Evolutionary conservation across 2,329 filamentous ascomycete genomes (phyloP), one percentile per base, ranked within the genome.

Genomic region (Ramularia endophylla): DNA sequence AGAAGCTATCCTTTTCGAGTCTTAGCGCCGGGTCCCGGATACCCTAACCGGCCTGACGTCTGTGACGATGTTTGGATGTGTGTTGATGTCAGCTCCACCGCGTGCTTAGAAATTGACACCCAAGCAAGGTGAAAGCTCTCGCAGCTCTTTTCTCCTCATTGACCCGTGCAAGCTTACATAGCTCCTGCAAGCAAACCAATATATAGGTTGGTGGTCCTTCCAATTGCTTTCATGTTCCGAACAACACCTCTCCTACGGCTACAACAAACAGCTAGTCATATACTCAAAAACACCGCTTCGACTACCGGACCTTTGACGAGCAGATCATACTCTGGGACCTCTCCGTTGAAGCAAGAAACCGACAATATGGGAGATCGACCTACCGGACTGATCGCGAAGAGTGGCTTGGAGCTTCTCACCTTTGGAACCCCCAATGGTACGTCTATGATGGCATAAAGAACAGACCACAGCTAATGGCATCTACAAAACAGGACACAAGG

Each of bases 351-450:
- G 25, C 40, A 47, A 32, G 31, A 41, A 18, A 35, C 31, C 44
- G 32, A 42, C 18, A 44, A 37, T 38, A 60, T 61, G 57, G 48
- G 55, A 9, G 43, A 47, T 13, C 59, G 63, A 52, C 73, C 75
- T 13, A 77, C 70, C 5, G 77, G 78, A 42, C 66, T 80, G 44
- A 75, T 78, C 50, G 78, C 77, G 53, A 76, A 70, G 50, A 75
- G 74, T 38, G 80, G 80, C 62, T 78, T 83, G 46, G 79, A 83
- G 65, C 72, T 82, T 45, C 65, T 83, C 22, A 83, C 78, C 0
- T 75, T 68, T 48, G 66, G 69, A 31, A 70, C 67, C 5, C 66
- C 67, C 22, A 70, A 69, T 54, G 67, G 65, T 54, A 16, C 4
- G 15, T 28, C 13, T 20, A n/a, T n/a, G n/a, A n/a, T n/a, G n/a